Evolutionary conservation across 768 basidiomycete species (phyloP).

Genomic region (Arthromyces matolae): DNA sequence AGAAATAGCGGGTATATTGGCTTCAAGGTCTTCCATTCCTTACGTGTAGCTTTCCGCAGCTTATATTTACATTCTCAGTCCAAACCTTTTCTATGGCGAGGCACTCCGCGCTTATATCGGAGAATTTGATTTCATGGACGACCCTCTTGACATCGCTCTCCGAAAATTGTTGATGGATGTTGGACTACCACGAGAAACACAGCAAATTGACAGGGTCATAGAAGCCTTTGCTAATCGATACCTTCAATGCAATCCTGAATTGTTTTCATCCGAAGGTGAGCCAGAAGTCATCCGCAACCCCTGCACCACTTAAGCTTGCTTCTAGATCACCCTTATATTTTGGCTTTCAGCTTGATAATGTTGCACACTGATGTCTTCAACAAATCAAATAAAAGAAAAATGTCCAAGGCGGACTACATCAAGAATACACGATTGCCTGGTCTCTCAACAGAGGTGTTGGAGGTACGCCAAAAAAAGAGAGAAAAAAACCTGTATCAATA

Average conservation of each 20-base stretch:
- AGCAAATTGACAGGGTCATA: slow-evolving; percentile 97
- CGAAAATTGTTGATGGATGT: slow-evolving; percentile 89
- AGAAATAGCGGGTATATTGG: slow-evolving; percentile 77
- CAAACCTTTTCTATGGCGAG: slow-evolving; percentile 62
- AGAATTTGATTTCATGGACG: slow-evolving; percentile 71
- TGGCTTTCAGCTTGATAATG: slow-evolving; percentile 98
- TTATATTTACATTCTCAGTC: slow-evolving; percentile 36
- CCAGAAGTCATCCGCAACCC: neutral
- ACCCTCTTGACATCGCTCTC: slow-evolving; percentile 89
- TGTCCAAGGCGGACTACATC: slow-evolving; percentile 93
- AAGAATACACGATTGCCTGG: slow-evolving; percentile 90
- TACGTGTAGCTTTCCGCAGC: slow-evolving; percentile 6
- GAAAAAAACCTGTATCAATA: slow-evolving; percentile 3
- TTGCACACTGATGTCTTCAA: slow-evolving; percentile 98
- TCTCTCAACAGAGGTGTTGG: slow-evolving; percentile 75
- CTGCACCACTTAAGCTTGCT: neutral
- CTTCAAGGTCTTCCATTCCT: slow-evolving; percentile 56
- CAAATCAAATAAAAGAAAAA: slow-evolving; percentile 94
- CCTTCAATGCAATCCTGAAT: slow-evolving; percentile 71
- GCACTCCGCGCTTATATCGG: slow-evolving; percentile 72
- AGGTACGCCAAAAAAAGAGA: slow-evolving; percentile 47
- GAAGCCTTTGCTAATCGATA: slow-evolving; percentile 92
- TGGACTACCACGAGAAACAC: slow-evolving; percentile 90
- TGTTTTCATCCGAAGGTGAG: slow-evolving; percentile 78
- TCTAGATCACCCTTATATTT: slow-evolving; percentile 88